Conservation (phyloP, 768 basidiomycete species). For the Termitomyces sp. region DNA sequence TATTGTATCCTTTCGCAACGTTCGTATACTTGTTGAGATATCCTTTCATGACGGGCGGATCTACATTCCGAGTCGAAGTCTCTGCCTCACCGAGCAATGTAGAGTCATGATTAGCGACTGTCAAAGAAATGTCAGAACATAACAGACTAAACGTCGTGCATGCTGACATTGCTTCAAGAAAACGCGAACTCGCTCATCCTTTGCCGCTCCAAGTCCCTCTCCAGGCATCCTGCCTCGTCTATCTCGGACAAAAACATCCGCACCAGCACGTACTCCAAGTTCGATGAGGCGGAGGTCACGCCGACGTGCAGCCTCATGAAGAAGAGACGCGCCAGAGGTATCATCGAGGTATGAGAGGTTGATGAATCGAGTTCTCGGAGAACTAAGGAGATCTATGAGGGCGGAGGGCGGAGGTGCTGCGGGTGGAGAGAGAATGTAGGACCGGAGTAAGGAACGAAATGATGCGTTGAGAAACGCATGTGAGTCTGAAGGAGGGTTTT, state of each 20-base stretch:
- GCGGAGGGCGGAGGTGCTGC: slow-evolving; percentile 31
- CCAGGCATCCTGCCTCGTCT: slow-evolving; percentile 61
- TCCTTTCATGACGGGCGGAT: slow-evolving; percentile 62
- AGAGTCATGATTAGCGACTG: slow-evolving; percentile 78
- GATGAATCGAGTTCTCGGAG: slow-evolving; percentile 62
- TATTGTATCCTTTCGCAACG: slow-evolving; percentile 84
- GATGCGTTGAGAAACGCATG: slow-evolving; percentile 69
- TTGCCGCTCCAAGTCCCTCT: slow-evolving; percentile 50
- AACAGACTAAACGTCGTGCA: neutral
- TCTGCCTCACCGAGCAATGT: slow-evolving; percentile 40
- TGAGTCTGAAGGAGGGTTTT: slow-evolving; percentile 28
- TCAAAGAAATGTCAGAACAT: neutral
- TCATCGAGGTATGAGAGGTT: slow-evolving; percentile 81
- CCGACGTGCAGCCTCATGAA: slow-evolving; percentile 83
- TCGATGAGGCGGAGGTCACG: slow-evolving; percentile 80
- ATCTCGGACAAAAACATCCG: slow-evolving; percentile 85
- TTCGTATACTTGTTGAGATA: slow-evolving; percentile 92
- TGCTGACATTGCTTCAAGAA: slow-evolving; percentile 80
- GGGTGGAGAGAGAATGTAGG: slow-evolving; percentile 62
- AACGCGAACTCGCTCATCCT: slow-evolving; percentile 75
- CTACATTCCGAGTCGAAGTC: slow-evolving; percentile 22
- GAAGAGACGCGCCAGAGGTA: slow-evolving; percentile 65
- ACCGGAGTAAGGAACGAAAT: slow-evolving; percentile 65
- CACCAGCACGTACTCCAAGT: slow-evolving; percentile 78
- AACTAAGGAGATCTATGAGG: slow-evolving; percentile 55